Evolutionary conservation across 108 stramenopile genomes (phyloP).

Genomic region (Hondaea fermentalgiana): DNA sequence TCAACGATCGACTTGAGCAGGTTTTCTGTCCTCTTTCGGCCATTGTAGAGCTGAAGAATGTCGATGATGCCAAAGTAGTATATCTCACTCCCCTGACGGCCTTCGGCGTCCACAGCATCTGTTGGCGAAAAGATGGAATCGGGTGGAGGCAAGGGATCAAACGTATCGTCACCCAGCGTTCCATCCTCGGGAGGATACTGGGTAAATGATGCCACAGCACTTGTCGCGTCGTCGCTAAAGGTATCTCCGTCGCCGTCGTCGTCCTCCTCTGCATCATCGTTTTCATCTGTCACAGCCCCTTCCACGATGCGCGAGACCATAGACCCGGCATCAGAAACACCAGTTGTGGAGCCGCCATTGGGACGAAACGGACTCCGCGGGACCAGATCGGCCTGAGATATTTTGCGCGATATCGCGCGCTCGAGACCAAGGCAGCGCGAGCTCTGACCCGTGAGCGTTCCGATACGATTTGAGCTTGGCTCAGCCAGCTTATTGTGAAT

Average conservation of each 20-base stretch:
- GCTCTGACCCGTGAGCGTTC: neutral
- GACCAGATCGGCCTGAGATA: neutral
- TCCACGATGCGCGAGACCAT: neutral
- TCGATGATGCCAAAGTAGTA: slow-evolving; percentile 94
- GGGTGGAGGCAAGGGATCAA: neutral
- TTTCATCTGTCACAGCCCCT: neutral
- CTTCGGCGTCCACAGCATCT: neutral
- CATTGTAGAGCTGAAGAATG: slow-evolving; percentile 89
- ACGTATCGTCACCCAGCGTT: too few species aligned
- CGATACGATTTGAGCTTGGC: neutral
- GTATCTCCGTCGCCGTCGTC: neutral
- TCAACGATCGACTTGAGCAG: slow-evolving; percentile 32
- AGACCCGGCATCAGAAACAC: too few species aligned
- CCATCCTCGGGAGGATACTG: too few species aligned
- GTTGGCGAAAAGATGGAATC: neutral
- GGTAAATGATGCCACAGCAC: neutral
- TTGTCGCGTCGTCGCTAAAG: neutral
- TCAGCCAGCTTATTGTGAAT: slow-evolving; percentile 54
- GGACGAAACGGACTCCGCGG: too few species aligned
- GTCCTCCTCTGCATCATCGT: neutral
- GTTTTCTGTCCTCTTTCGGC: slow-evolving; percentile 68
- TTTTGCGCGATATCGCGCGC: neutral
- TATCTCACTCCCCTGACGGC: neutral
- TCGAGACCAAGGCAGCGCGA: neutral
- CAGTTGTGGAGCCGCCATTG: too few species aligned